Evolutionary conservation across 2,329 filamentous ascomycete species (phyloP).

Genomic region (Cyanodermella asteris): DNA sequence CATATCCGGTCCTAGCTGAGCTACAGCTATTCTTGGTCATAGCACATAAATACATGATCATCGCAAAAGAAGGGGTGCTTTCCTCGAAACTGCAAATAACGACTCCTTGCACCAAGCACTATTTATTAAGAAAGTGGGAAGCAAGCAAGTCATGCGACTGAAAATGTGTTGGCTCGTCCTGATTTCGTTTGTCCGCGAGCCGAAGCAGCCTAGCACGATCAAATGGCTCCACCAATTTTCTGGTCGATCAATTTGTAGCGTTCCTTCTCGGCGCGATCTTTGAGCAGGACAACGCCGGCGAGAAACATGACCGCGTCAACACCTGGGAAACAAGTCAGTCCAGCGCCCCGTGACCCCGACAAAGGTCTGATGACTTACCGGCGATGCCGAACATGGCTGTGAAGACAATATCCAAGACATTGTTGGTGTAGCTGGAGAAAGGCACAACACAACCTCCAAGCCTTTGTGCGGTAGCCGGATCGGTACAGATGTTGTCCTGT

Average conservation of each 20-base stretch:
- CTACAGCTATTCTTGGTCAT: too few relatives aligned
- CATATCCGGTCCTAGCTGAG: too few relatives aligned
- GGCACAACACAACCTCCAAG: slow-evolving; percentile 47
- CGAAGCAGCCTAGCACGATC: too few relatives aligned
- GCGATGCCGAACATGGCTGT: slow-evolving; percentile 64
- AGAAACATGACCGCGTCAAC: slow-evolving; percentile 47
- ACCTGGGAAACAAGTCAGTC: slow-evolving; percentile 17
- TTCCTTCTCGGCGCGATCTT: slow-evolving; percentile 59
- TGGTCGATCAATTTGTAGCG: slow-evolving; percentile 63
- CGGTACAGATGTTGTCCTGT: slow-evolving; percentile 44
- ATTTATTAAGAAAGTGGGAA: too few relatives aligned
- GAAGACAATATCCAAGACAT: slow-evolving; percentile 54
- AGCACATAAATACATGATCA: too few relatives aligned
- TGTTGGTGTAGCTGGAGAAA: slow-evolving; percentile 47
- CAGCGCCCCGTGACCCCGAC: background rate
- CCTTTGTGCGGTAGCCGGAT: slow-evolving; percentile 46
- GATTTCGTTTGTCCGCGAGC: too few relatives aligned
- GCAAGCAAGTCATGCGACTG: too few relatives aligned
- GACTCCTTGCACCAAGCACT: too few relatives aligned
- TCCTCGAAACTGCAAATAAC: too few relatives aligned
- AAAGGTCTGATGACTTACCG: slow-evolving; percentile 24
- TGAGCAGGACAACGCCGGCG: slow-evolving; percentile 51
- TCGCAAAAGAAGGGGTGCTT: too few relatives aligned
- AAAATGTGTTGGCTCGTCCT: too few relatives aligned
- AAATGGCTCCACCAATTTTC: too few relatives aligned